Conservation (phyloP, 805 yeast species). For the Cyberlindnera maclurae region DNA sequence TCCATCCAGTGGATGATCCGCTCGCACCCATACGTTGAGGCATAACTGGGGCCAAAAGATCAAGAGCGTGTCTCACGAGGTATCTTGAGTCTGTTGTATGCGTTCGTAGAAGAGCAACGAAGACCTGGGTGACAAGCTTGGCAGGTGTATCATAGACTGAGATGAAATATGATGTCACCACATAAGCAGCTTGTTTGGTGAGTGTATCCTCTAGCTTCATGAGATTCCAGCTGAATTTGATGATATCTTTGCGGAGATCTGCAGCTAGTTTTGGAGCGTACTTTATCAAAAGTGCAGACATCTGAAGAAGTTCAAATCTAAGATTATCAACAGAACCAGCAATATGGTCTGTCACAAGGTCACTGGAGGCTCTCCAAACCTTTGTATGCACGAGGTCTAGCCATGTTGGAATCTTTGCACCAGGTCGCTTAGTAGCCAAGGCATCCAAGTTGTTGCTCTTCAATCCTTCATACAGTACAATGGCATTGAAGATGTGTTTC, state of each 20-base stretch:
- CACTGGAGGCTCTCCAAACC: slow-evolving; percentile 67
- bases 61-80: slow-evolving; percentile 81
- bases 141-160: slow-evolving; percentile 84
- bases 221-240: slow-evolving; percentile 91
- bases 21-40: slow-evolving; percentile 51
- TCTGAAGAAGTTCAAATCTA: slow-evolving; percentile 70
- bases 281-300: slow-evolving; percentile 70
- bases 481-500: slow-evolving; percentile 57
- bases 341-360: slow-evolving; percentile 41
- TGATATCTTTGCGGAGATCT: slow-evolving; percentile 71
- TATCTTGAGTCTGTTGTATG: slow-evolving; percentile 80
- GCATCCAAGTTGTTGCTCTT: slow-evolving; percentile 39
- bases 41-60: slow-evolving; percentile 81
- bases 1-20: slow-evolving; percentile 58
- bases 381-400: slow-evolving; percentile 50
- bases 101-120: slow-evolving; percentile 80
- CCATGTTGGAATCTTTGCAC: slow-evolving; percentile 46
- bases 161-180: slow-evolving; percentile 79
- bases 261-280: slow-evolving; percentile 54
- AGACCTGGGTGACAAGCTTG: slow-evolving; percentile 83
- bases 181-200: slow-evolving; percentile 89
- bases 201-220: slow-evolving; percentile 83
- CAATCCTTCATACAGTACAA: slow-evolving; percentile 55
- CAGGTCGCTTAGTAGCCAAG: slow-evolving; percentile 33
- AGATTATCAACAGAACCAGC: slow-evolving; percentile 69